Evolutionary conservation across 305 asterid species (phyloP).

Genomic region (Rubia tinctorum): DNA sequence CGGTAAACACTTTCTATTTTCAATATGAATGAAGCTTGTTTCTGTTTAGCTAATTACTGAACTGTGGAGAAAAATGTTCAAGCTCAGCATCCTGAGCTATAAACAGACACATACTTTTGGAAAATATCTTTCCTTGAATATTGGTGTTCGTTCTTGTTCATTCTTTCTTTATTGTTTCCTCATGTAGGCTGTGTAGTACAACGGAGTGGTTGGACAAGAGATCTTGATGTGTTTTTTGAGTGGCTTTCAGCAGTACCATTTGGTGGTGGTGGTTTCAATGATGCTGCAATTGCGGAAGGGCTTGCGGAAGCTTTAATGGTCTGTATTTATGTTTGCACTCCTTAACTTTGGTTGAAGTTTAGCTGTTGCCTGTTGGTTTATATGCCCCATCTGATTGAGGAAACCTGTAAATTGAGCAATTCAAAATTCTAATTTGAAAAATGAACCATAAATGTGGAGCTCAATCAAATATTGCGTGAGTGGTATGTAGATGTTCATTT

Average conservation of each 20-base stretch:
- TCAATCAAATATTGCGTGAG: background rate
- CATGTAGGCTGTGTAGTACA: slow-evolving; percentile 79
- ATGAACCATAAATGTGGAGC: background rate
- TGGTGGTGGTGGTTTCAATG: slow-evolving; percentile 89
- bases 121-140: background rate
- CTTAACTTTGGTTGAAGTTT: background rate
- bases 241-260: slow-evolving; percentile 88
- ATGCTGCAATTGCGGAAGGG: slow-evolving; percentile 97
- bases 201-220: slow-evolving; percentile 95
- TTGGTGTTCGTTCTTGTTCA: slow-evolving; percentile 13
- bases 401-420: background rate
- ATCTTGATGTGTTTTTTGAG: slow-evolving; percentile 75
- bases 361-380: background rate
- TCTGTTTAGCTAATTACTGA: background rate
- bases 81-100: background rate
- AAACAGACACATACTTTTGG: background rate
- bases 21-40: background rate
- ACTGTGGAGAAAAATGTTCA: background rate
- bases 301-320: slow-evolving; percentile 97
- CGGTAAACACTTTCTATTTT: background rate
- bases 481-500: background rate
- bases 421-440: background rate
- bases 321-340: slow-evolving; percentile 19
- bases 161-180: slow-evolving; percentile 17
- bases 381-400: background rate